Base-by-base conservation (phyloP, 2,329 filamentous ascomycete genomes). In the Colletotrichum phormii region DNA sequence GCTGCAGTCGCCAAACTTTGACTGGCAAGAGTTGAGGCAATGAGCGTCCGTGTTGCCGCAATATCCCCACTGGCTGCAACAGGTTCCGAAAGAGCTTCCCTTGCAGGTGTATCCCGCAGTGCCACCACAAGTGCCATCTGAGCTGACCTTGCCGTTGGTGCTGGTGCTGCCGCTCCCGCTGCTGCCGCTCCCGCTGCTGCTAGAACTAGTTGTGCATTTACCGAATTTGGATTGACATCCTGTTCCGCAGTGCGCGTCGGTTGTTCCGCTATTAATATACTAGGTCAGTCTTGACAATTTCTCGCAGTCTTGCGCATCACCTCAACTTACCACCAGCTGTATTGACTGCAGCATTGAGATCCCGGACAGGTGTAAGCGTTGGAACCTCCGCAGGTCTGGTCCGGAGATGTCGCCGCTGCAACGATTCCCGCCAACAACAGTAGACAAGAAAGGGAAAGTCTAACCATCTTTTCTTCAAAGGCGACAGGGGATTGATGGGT, bases 91-190 rank as follows among this genome's bases (percentile, higher is more conserved):
- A 2, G 53, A 24, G 24, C 70, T 59, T 4, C 84, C 84, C 35
- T 79, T 75, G 72, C 85, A 86, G 24, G 83, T 85, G 74, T 81
- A 81, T 13, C 79, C 81, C 13, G 78, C 80, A 8, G 60, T 69
- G 53, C 81, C 83, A 22, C 83, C 85, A 66, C 85, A 86, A 12
- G 77, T 78, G 8, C 83, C 84, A 60, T 86, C 81, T 7, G 79
- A 75, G 0, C 42, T 69, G 33, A 72, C 49, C 46, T 61, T 61
- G 22, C 29, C 22, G 29, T 61, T 58, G 6, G 26, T 62, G 22
- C 37, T 18, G 37, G 37, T 42, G 37, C 37, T 42, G 37, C 15
- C 13, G 13, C 37, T 8, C 6, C 37, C 37, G 37, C 37, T 42
- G 37, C 6, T 42, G 37, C 37, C 13, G 13, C 37, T 8, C 6